Evolutionary conservation across 768 basidiomycete species (phyloP).

Genomic region (Suillus discolor): DNA sequence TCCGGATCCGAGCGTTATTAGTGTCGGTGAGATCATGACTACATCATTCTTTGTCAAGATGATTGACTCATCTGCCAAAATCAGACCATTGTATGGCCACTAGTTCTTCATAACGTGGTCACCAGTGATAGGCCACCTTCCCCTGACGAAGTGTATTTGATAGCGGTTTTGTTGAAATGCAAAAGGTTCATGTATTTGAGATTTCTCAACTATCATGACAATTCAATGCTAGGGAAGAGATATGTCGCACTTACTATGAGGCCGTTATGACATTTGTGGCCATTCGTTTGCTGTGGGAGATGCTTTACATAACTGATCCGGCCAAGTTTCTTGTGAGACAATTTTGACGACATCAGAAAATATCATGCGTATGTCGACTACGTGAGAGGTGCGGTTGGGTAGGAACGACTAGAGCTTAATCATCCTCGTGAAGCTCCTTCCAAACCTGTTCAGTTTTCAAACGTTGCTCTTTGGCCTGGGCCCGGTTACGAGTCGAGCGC

Average conservation of each 20-base stretch:
- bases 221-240: neutral
- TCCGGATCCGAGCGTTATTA: conserved; percentile 18
- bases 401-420: conserved; percentile 20
- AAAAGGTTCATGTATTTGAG: neutral
- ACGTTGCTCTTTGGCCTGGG: conserved; percentile 57
- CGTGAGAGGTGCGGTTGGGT: neutral
- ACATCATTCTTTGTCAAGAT: neutral
- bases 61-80: neutral
- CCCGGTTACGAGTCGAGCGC: conserved; percentile 62
- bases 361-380: neutral
- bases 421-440: conserved; percentile 60
- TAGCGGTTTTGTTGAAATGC: neutral
- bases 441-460: conserved; percentile 60
- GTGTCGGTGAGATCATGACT: conserved; percentile 13
- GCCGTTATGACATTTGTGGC: neutral
- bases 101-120: neutral
- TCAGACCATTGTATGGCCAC: conserved; percentile 5
- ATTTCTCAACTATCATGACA: neutral
- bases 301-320: neutral
- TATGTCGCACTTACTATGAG: neutral
- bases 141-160: neutral
- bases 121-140: neutral
- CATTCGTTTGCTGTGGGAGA: neutral
- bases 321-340: neutral
- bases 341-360: conserved; percentile 5